Evolutionary conservation across 2,329 filamentous ascomycete species (phyloP).

Genomic region (Claviceps spartinae): DNA sequence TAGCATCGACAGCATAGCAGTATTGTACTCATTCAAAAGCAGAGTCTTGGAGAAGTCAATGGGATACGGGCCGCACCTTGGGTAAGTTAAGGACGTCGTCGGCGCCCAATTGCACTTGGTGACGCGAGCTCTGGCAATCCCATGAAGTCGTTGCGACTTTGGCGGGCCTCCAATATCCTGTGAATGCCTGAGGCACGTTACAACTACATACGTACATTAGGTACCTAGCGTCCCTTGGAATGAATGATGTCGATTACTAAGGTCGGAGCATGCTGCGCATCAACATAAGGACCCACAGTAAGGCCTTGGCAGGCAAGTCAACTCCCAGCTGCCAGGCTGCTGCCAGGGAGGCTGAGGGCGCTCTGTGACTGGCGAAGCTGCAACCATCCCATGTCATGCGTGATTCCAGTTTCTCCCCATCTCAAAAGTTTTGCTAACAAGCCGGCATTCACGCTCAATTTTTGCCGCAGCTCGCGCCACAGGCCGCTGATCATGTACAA

Average conservation of each 20-base stretch:
- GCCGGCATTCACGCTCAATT: conserved; percentile 27
- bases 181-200: conserved; percentile 20
- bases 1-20: not conserved
- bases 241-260: not conserved
- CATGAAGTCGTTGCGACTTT: not conserved
- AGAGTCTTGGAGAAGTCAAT: not conserved
- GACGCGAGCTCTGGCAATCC: conserved; percentile 6
- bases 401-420: conserved; percentile 16
- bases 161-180: not conserved
- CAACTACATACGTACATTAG: too few species aligned
- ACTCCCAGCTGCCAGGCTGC: not conserved
- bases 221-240: too few species aligned
- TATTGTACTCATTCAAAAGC: not conserved
- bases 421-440: conserved; percentile 40
- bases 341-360: not conserved
- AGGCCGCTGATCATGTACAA: conserved; percentile 41
- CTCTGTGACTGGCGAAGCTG: conserved; percentile 1
- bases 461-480: conserved; percentile 30
- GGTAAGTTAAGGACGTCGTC: conserved; percentile 16
- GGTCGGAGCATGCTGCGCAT: not conserved
- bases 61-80: conserved; percentile 7
- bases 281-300: not conserved
- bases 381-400: conserved; percentile 6
- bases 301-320: not conserved
- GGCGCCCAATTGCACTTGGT: conserved; percentile 23